Conservation (phyloP, 2,329 filamentous ascomycete genomes). For the Phialocephala sp. region DNA sequence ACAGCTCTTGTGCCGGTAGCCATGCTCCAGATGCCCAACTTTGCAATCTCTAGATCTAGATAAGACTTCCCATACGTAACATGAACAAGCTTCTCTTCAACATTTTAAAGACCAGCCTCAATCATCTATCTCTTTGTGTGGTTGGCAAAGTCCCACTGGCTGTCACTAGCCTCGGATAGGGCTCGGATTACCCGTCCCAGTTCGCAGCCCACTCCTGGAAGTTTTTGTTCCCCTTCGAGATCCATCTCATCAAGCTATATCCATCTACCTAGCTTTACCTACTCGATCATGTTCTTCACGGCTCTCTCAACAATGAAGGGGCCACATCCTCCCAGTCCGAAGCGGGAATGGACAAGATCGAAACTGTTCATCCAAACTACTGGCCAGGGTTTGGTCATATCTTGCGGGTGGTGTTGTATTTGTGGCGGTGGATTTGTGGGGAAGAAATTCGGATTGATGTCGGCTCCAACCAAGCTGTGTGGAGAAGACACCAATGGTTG, state of each 20-base stretch:
- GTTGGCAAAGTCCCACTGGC: slow-evolving; percentile 13
- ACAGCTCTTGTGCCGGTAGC: slow-evolving; percentile 4
- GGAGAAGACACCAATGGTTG: not conserved
- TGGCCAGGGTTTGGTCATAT: slow-evolving; percentile 26
- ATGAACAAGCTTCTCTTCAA: slow-evolving; percentile 16
- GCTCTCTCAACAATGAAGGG: slow-evolving; percentile 7
- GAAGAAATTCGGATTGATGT: slow-evolving; percentile 22
- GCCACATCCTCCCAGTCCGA: slow-evolving; percentile 19
- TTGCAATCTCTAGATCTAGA: slow-evolving; percentile 5
- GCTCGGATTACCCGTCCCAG: slow-evolving; percentile 4
- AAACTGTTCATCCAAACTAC: slow-evolving; percentile 8
- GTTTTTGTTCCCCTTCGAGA: not conserved
- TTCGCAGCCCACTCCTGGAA: slow-evolving; percentile 5
- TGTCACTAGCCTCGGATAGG: slow-evolving; percentile 5
- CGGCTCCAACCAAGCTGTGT: slow-evolving; percentile 18
- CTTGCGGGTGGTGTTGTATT: slow-evolving; percentile 18
- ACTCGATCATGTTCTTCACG: slow-evolving; percentile 15
- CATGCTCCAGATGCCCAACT: slow-evolving; percentile 7
- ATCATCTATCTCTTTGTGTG: slow-evolving; percentile 12
- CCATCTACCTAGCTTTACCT: slow-evolving; percentile 27
- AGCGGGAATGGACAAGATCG: slow-evolving; percentile 23
- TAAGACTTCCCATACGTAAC: slow-evolving; percentile 10
- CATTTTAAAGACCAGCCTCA: slow-evolving; percentile 17
- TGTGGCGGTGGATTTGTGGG: not conserved
- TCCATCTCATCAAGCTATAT: slow-evolving; percentile 27